Evolutionary conservation across 2,329 filamentous ascomycete genomes (phyloP).

Genomic region (Apiospora arundinis): DNA sequence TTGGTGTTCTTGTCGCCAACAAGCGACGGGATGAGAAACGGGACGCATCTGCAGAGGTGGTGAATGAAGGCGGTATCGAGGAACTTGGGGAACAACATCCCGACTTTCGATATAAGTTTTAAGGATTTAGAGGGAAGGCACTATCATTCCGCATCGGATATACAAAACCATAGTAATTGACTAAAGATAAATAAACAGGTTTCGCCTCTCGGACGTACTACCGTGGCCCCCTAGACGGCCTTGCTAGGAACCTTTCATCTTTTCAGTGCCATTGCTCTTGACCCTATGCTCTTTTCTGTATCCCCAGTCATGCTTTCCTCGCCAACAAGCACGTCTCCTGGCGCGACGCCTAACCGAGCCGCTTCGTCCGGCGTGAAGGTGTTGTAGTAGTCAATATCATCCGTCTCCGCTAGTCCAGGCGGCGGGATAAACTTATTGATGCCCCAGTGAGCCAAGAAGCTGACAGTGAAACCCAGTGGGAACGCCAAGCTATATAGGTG

Average conservation of each 20-base stretch:
- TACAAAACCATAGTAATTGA: too few relatives aligned
- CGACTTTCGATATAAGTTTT: too few relatives aligned
- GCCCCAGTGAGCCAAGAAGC: not conserved
- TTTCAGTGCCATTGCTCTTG: not conserved
- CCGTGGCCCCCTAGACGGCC: too few relatives aligned
- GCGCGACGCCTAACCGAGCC: not conserved
- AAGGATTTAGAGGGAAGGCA: too few relatives aligned
- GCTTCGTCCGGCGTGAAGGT: conserved; percentile 1
- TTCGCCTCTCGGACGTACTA: too few relatives aligned
- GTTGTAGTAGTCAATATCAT: not conserved
- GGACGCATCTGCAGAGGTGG: too few relatives aligned
- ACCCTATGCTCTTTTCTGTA: not conserved
- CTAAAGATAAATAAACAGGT: too few relatives aligned
- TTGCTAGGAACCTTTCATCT: not conserved
- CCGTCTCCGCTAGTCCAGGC: not conserved
- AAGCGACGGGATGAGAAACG: too few relatives aligned
- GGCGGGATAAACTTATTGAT: not conserved
- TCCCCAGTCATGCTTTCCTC: not conserved
- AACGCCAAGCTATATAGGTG: not conserved
- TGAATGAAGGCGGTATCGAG: too few relatives aligned
- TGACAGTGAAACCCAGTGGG: conserved; percentile 5
- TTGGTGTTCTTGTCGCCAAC: too few relatives aligned
- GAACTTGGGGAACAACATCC: too few relatives aligned
- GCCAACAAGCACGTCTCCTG: not conserved
- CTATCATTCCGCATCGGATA: too few relatives aligned